Evolutionary conservation across 495 filamentous ascomycete genomes (phyloP).

Genomic region (Pseudomonodictys pantanalensis): DNA sequence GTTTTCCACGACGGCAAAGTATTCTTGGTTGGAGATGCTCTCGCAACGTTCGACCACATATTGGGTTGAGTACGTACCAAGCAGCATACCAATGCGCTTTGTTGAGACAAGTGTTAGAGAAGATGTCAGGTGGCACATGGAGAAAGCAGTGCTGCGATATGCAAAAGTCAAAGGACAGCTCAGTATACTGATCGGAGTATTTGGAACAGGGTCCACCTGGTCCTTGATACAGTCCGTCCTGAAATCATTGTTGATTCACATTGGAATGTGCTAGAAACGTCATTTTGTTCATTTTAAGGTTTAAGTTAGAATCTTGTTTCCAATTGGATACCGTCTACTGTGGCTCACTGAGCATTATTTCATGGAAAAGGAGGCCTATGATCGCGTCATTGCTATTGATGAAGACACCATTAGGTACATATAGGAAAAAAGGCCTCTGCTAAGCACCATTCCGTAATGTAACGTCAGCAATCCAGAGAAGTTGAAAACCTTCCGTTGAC

Average conservation of each 20-base stretch:
- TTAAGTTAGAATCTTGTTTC: background rate
- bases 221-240: background rate
- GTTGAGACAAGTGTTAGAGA: conserved; percentile 22
- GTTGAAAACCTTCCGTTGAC: too few species aligned
- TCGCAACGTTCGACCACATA: conserved; percentile 58
- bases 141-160: background rate
- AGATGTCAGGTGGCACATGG: background rate
- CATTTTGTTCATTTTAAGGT: background rate
- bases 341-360: too few species aligned
- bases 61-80: conserved; percentile 50
- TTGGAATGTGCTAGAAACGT: background rate
- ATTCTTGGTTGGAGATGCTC: conserved; percentile 55
- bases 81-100: conserved; percentile 50
- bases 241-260: background rate
- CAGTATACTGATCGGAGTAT: background rate
- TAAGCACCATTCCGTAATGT: too few species aligned
- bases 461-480: too few species aligned
- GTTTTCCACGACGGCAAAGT: conserved; percentile 50
- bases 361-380: too few species aligned
- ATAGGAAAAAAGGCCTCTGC: too few species aligned
- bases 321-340: too few species aligned
- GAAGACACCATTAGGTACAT: too few species aligned
- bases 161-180: background rate
- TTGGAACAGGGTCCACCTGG: background rate
- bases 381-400: too few species aligned